Base-by-base conservation (phyloP, 2,329 filamentous ascomycete genomes). In the Fusarium haematococcum region DNA sequence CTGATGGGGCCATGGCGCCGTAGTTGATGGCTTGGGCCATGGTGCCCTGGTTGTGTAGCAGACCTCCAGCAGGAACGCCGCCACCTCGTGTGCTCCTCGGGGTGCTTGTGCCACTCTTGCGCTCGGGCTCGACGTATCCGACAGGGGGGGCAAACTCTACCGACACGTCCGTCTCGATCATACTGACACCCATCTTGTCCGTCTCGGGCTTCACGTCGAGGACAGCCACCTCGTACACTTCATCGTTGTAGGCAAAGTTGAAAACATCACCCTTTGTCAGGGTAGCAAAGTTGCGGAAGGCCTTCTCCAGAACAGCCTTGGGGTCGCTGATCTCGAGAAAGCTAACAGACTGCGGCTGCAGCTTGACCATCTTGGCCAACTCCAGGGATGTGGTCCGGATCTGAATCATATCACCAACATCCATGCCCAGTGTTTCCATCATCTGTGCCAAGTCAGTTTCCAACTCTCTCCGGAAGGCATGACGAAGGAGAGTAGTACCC, bases 21-120 rank as follows among this genome's bases (percentile, higher is more conserved):
- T 98, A 99, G 86, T 98, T 98, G 86, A 99, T 98, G n/a, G 95
- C 91, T 79, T 98, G 95, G 0, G 97, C 95, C 97, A 99, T 99
- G 70, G 92, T 95, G 13, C 97, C 97, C 78, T 97, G 94, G 71
- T 88, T 91, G 82, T 97, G 95, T 27, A 98, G 83, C 18, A 93
- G 85, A 6, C 95, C 94, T 32, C 95, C 93, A 2, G 90, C 86
- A 9, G 93, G 92, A 69, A 93, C 82, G 14, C 90, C 90, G 65
- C 90, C 89, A 1, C 59, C 48, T 23, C 88, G 86, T 5, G 84
- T 86, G 78, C 93, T 97, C 60, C 92, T 87, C 2, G 95, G 95
- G 18, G 95, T 98, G 83, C 92, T 96, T 20, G 95, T 95, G n/a
- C 95, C 95, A 76, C 94, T 97, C 74, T 83, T 79, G 68, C 89